Base-by-base conservation (phyloP, 2,329 filamentous ascomycete species). In the Colletotrichum liriopes region DNA sequence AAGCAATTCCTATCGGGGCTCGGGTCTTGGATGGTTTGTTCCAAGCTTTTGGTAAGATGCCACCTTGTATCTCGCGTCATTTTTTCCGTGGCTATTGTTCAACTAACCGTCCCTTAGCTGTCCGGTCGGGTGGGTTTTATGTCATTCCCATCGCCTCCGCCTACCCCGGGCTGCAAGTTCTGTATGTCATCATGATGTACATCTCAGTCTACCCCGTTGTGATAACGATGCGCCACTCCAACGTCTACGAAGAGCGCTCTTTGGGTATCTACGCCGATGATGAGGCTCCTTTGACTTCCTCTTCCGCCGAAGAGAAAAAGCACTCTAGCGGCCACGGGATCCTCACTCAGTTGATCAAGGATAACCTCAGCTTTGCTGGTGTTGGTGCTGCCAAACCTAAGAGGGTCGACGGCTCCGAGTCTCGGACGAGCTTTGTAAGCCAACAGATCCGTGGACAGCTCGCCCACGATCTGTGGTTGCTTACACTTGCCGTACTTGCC, bases 181-280 rank as follows among this genome's bases (percentile, higher is more conserved):
- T 90, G 2, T 92, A 90, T 75, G 83, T 91, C 16, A 85, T 92
- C 67, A 90, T 91, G 84, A 92, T 92, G 89, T 92, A 92, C 78
- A 88, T 92, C 52, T 89, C 89, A 0, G 88, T 87, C 2, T 92
- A 90, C 72, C 90, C 91, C 0, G 86, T 92, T 29, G 87, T 89
- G 35, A 89, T 92, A 71, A 90, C 88, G 1, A 89, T 92, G 81
- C 88, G 92, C 37, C 90, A 91, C 77, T 92, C 91, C 49, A 93
- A 93, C 77, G 89, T 93, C 39, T 94, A 94, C 77, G 92, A 93
- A 78, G 91, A 94, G 76, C 85, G 90, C 8, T 91, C 89, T 0
- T 83, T 93, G 1, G 91, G 91, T 0, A 87, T 92, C 41, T 89
- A 91, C 71, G 81, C 81, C 52, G 81, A 84, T 32, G 81, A 81